Base-by-base conservation (phyloP, 1,284 basidiomycete genomes). In the Cryptococcus wingfieldii region DNA sequence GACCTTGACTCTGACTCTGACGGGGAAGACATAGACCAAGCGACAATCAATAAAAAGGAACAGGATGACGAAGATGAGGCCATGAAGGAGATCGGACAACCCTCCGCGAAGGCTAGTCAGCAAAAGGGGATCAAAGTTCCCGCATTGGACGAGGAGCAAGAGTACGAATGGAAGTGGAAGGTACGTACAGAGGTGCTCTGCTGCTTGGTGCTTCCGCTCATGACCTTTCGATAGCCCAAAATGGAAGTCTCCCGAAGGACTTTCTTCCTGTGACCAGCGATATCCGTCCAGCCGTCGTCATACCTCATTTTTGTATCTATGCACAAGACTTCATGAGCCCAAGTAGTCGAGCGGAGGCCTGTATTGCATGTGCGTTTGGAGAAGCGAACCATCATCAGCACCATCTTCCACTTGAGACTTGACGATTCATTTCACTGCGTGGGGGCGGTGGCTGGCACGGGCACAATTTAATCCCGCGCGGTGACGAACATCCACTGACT, bases 81-180 rank as follows among this genome's bases (percentile, higher is more conserved):
- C 3, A 69, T 69, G 60, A 66, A 61, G 39, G 71, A 74, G 59
- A 71, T 75, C 56, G 64, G 58, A 12, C 59, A 62, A 39, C 44
- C 60, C 1, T 23, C 34, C 27, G 19, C 39, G 6, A 47, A 37
- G 2, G 60, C 55, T 50, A 60, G 53, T 10, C 61, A 68, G 19
- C 60, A 58, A 14, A 56, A 55, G n/a, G 62, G 63, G 4, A 53
- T 71, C 59, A 64, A 63, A n/a, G 73, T 77, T 8, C 76, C 77
- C 5, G 67, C 71, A 1, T 58, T 78, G 50, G 74, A 77, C 47
- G 72, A 74, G 58, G 73, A 78, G 58, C 73, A 77, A 56, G 77
- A 78, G 61, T 78, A 77, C 52, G 76, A 78, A 61, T 78, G 77
- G 77, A 78, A 78, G 63, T 78, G 77, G 77, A 78, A 77, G 71